Conservation (phyloP, 371 early-diverging fungal genomes). For the Lichtheimia ornata region DNA sequence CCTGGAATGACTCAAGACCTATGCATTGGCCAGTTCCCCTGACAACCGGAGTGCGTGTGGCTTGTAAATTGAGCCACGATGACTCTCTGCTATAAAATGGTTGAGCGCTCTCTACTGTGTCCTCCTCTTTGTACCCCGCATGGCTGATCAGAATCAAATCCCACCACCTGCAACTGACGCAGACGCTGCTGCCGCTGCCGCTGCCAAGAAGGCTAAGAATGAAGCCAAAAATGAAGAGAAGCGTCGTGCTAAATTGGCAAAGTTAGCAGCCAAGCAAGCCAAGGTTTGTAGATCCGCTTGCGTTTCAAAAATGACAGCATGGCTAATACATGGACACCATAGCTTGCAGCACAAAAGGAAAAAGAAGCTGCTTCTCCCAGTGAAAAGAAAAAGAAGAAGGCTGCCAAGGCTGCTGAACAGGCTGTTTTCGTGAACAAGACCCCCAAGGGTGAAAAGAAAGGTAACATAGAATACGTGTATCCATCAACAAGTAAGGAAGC, state of each 20-base stretch:
- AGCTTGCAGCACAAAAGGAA: conserved; percentile 57
- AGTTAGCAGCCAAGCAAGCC: conserved; percentile 91
- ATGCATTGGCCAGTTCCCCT: no score
- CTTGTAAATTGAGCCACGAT: no score
- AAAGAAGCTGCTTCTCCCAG: conserved; percentile 34
- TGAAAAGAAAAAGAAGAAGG: conserved; percentile 66
- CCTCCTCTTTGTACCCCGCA: background rate
- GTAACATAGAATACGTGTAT: conserved; percentile 22
- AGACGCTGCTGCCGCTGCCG: conserved; percentile 30
- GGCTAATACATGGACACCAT: background rate
- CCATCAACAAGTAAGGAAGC: background rate
- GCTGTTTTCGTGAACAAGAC: conserved; percentile 79
- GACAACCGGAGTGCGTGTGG: no score
- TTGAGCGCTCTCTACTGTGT: no score
- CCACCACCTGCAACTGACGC: conserved; percentile 8
- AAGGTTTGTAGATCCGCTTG: conserved; percentile 21
- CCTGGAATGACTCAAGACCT: no score
- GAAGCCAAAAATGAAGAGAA: conserved; percentile 91
- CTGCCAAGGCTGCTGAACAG: conserved; percentile 53
- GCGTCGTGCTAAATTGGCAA: conserved; percentile 89
- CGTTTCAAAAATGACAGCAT: background rate
- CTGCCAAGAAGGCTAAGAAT: conserved; percentile 67
- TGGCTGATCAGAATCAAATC: background rate
- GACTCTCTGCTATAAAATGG: no score
- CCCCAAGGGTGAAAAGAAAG: conserved; percentile 91